These are phyloP conservation scores for Sclerotinia nivalis DNA, from an alignment of 2,329 filamentous ascomycete genomes.

Conservation along the genomic window DNA sequence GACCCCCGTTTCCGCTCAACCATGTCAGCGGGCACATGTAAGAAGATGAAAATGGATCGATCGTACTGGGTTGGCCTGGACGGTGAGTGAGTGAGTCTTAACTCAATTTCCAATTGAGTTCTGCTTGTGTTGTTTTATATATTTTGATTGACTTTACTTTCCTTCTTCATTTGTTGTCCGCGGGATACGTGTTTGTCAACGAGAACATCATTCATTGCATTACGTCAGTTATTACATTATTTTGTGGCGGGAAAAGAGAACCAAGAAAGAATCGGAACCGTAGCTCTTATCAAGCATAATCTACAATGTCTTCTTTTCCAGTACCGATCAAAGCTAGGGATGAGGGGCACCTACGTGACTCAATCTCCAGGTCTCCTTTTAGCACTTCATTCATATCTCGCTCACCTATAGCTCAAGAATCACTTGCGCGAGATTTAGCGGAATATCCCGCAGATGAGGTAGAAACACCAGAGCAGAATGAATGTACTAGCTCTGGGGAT, in stretches of 20 bases:
- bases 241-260: background rate
- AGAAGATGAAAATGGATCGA: background rate
- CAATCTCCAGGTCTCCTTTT: conserved; percentile 41
- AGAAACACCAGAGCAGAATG: conserved; percentile 45
- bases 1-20: background rate
- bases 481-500: conserved; percentile 46
- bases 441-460: conserved; percentile 61
- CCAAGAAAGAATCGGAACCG: conserved; percentile 3
- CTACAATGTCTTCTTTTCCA: conserved; percentile 37
- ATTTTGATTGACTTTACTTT: background rate
- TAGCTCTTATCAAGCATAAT: background rate
- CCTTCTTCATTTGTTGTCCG: background rate
- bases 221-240: background rate
- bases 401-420: conserved; percentile 67
- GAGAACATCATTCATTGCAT: conserved; percentile 2
- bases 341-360: conserved; percentile 25
- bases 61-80: background rate
- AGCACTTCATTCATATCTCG: conserved; percentile 53
- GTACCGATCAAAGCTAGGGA: conserved; percentile 30
- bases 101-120: background rate
- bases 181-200: background rate
- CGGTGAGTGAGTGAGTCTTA: background rate
- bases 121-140: background rate
- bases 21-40: background rate
- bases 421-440: conserved; percentile 66